phyloP scores from a whole-genome alignment of 2,329 filamentous ascomycete genomes.

The Fusarium verticillioides region DNA sequence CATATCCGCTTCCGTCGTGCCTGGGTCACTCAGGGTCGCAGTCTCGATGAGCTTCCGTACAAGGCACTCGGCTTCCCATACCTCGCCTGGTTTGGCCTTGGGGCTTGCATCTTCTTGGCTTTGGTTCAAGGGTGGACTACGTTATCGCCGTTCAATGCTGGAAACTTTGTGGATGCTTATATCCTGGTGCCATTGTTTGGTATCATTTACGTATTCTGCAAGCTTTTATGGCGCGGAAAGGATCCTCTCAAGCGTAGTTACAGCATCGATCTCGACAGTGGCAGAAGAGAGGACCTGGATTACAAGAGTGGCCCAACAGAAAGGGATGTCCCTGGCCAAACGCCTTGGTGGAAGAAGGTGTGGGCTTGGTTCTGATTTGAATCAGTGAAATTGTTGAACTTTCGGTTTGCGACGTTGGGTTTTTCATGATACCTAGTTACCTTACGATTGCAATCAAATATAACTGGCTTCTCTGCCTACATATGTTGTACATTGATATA shows the following conservation, averaged over 20 bases:
- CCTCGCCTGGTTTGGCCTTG: slow-evolving; percentile 69
- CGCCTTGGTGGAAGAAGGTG: slow-evolving; percentile 57
- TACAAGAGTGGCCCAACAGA: slow-evolving; percentile 51
- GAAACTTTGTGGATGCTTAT: slow-evolving; percentile 72
- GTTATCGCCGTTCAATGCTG: slow-evolving; percentile 66
- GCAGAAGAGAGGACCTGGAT: slow-evolving; percentile 66
- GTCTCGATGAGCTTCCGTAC: slow-evolving; percentile 65
- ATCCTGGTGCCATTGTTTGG: slow-evolving; percentile 69
- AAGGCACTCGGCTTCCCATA: slow-evolving; percentile 65
- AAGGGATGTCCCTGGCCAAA: slow-evolving; percentile 43
- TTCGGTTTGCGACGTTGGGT: background rate
- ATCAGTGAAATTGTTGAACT: background rate
- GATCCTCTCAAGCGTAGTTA: slow-evolving; percentile 61
- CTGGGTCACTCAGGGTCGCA: slow-evolving; percentile 68
- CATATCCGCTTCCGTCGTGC: slow-evolving; percentile 78
- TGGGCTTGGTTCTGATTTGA: slow-evolving; percentile 54
- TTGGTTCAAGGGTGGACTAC: slow-evolving; percentile 72
- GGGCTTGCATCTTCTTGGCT: slow-evolving; percentile 67
- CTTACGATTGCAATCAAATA: background rate
- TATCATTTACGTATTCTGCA: slow-evolving; percentile 66
- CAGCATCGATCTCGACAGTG: slow-evolving; percentile 68
- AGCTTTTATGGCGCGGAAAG: slow-evolving; percentile 60
- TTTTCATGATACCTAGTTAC: background rate
- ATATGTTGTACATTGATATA: background rate
- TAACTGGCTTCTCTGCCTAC: background rate